Evolutionary conservation across 1,284 basidiomycete species (phyloP).

Genomic region (Marasmius tenuissimus): DNA sequence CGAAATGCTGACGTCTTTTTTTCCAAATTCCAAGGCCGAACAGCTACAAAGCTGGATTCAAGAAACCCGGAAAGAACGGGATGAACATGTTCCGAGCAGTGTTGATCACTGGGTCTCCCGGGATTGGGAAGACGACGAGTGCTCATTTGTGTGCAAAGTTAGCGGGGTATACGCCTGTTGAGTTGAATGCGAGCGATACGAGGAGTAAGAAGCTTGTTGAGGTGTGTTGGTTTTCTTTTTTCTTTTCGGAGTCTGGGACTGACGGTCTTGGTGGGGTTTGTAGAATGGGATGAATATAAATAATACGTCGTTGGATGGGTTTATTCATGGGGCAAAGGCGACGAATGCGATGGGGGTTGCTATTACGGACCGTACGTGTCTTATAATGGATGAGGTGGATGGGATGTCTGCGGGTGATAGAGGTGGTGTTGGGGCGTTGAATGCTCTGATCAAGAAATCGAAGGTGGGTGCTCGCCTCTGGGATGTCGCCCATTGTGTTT

Average conservation of each 20-base stretch:
- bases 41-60: slow-evolving; percentile 77
- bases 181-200: slow-evolving; percentile 95
- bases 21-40: slow-evolving; percentile 73
- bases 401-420: slow-evolving; percentile 98
- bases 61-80: slow-evolving; percentile 91
- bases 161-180: slow-evolving; percentile 89
- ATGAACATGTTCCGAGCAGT: slow-evolving; percentile 88
- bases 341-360: slow-evolving; percentile 69
- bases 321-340: slow-evolving; percentile 67
- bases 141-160: slow-evolving; percentile 91
- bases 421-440: slow-evolving; percentile 93
- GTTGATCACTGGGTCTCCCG: slow-evolving; percentile 90
- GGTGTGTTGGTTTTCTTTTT: slow-evolving; percentile 40
- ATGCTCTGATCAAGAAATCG: slow-evolving; percentile 91
- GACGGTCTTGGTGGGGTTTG: no score
- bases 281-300: slow-evolving; percentile 86
- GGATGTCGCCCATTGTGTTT: no score
- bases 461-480: no score
- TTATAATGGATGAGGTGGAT: slow-evolving; percentile 99
- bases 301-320: slow-evolving; percentile 88
- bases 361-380: slow-evolving; percentile 79
- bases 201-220: slow-evolving; percentile 97
- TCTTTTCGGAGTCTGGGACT: not conserved
- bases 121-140: slow-evolving; percentile 97
- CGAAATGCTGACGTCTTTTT: no score